These are phyloP conservation scores for Monilinia polystroma DNA, from an alignment of 2,329 filamentous ascomycete species.

Conservation along the genomic window DNA sequence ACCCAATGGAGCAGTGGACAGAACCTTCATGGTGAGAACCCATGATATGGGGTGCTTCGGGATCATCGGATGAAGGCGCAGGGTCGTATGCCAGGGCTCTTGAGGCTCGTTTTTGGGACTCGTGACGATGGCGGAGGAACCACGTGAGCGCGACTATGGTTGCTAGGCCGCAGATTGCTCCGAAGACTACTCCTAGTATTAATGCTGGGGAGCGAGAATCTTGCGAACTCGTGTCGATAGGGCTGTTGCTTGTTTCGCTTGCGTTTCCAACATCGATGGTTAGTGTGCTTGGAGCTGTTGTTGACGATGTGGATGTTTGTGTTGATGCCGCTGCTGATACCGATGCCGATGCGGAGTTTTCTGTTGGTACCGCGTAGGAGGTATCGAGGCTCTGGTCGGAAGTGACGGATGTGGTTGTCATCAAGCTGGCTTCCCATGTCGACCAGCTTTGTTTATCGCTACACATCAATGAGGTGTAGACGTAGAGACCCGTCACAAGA, in stretches of 20 bases:
- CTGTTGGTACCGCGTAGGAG: too few relatives aligned
- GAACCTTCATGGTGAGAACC: neutral
- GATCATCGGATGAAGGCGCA: neutral
- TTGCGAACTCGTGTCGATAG: neutral
- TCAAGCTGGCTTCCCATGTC: neutral
- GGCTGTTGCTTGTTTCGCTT: neutral
- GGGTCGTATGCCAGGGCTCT: slow-evolving; percentile 17
- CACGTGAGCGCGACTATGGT: neutral
- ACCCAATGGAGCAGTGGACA: neutral
- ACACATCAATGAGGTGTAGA: slow-evolving; percentile 12
- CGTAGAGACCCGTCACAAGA: neutral
- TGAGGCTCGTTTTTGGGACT: neutral
- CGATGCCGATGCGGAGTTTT: neutral
- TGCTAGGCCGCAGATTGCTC: neutral
- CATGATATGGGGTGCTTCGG: neutral
- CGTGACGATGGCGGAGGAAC: neutral
- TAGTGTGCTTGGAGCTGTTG: neutral
- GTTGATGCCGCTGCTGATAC: neutral
- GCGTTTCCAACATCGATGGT: neutral
- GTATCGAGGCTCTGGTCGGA: neutral
- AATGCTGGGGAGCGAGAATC: neutral
- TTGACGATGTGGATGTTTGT: too few relatives aligned
- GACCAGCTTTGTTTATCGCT: neutral
- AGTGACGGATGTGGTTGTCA: neutral
- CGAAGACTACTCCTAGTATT: neutral